These are phyloP conservation scores for Pichia sp. DNA, from an alignment of 1,139 yeast species.

Conservation along the genomic window DNA sequence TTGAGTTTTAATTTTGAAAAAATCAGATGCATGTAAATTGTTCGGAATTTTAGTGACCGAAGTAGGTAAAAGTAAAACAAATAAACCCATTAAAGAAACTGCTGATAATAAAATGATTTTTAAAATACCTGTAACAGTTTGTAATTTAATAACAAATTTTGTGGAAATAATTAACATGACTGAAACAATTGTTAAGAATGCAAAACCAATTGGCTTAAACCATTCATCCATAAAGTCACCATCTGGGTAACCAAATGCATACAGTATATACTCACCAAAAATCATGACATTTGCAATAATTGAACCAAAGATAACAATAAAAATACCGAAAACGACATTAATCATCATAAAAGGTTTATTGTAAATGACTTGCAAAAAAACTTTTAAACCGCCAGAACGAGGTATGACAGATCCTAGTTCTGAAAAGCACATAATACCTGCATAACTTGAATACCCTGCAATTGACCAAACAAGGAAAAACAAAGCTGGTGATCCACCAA, in stretches of 20 bases:
- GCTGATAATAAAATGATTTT: slow-evolving; percentile 41
- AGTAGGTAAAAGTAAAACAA: slow-evolving; percentile 42
- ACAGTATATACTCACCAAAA: slow-evolving; percentile 60
- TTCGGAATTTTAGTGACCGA: slow-evolving; percentile 29
- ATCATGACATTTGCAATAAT: slow-evolving; percentile 60
- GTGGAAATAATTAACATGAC: slow-evolving; percentile 44
- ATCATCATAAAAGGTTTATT: slow-evolving; percentile 52
- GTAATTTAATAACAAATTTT: slow-evolving; percentile 43
- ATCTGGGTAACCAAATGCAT: slow-evolving; percentile 27
- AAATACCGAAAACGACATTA: slow-evolving; percentile 52
- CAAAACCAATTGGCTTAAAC: slow-evolving; percentile 39
- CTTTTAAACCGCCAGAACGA: slow-evolving; percentile 69
- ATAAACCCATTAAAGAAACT: slow-evolving; percentile 44
- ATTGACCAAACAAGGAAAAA: slow-evolving; percentile 57
- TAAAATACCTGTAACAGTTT: slow-evolving; percentile 46
- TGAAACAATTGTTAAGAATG: slow-evolving; percentile 37
- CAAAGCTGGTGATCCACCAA: slow-evolving; percentile 58
- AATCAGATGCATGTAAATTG: slow-evolving; percentile 22
- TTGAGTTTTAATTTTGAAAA: slow-evolving; percentile 29
- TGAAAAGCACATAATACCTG: slow-evolving; percentile 59
- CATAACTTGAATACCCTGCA: slow-evolving; percentile 55
- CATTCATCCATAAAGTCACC: slow-evolving; percentile 21
- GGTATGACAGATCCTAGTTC: slow-evolving; percentile 69
- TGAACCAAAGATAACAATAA: slow-evolving; percentile 57
- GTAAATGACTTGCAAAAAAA: slow-evolving; percentile 60